Base-by-base conservation (phyloP, 2,329 filamentous ascomycete genomes). In the Neodidymelliopsis sp. region DNA sequence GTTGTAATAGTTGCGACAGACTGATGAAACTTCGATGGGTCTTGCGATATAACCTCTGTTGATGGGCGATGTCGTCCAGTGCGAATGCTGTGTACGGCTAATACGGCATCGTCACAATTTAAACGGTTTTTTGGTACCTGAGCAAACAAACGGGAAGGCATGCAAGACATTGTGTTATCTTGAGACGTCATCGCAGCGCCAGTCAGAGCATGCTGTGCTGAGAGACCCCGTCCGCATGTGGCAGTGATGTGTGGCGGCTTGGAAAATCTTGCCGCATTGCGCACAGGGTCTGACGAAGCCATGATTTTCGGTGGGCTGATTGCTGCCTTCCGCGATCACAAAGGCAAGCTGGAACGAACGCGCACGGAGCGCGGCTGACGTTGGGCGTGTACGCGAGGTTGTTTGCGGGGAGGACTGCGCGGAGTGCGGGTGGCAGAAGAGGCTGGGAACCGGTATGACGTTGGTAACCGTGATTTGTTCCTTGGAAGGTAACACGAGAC, bases 111-210 rank as follows among this genome's bases (percentile, higher is more conserved):
- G 22, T 40, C 7, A 30, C 36, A 29, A 30, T 37, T 45, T 41
- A 40, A 36, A 45, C 19, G 9, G n/a, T 15, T 36, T 11, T 36
- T 6, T 22, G 18, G 35, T 40, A 31, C 35, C 40, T 41, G 29
- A 41, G 20, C 29, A 23, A 41, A 39, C 30, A 16, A n/a, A 45
- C 36, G 36, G 34, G 29, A 44, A 28, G 24, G 16, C 5, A 4
- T 40, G 30, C 47, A 35, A 41, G 35, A 46, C 31, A 42, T 7
- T 47, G 37, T 52, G 28, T 47, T 52, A 47, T 52, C 28, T 27
- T 46, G 10, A 37, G 13, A 53, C 49, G 49, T 53, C 49, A 53
- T 53, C 20, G 31, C 24, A 27, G 25, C 19, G 27, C 40, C 27
- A 42, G 35, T 41, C 41, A 46, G 25, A 13, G 36, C 36, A 29